These are phyloP conservation scores for Phaseolus lunatus DNA, from an alignment of 306 rosid species.

Conservation along the genomic window DNA sequence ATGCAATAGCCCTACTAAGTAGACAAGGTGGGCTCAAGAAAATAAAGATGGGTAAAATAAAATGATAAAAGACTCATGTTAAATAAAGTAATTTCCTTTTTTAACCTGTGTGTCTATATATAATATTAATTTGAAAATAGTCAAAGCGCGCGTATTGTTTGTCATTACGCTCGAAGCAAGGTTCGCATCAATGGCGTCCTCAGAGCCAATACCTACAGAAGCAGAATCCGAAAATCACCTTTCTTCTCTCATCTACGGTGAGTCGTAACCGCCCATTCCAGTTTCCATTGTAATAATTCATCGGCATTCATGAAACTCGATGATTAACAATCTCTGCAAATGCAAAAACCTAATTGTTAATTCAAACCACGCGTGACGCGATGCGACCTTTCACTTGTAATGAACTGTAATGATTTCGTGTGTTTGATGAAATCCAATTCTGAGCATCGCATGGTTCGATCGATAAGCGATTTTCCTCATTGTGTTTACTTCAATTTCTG, in stretches of 20 bases:
- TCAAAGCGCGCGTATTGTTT: slow-evolving; percentile 27
- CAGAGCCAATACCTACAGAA: slow-evolving; percentile 58
- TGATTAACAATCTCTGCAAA: background rate
- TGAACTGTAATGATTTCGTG: background rate
- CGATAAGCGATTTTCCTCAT: background rate
- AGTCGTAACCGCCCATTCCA: slow-evolving; percentile 16
- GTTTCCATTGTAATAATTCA: background rate
- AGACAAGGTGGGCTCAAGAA: slow-evolving; percentile 1
- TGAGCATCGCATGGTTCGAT: slow-evolving; percentile 9
- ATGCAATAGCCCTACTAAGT: too few relatives aligned
- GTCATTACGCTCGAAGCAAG: slow-evolving; percentile 42
- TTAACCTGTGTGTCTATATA: background rate
- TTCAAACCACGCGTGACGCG: slow-evolving; percentile 2
- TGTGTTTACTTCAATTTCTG: slow-evolving; percentile 22
- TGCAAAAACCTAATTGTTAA: background rate
- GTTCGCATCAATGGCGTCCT: slow-evolving; percentile 56
- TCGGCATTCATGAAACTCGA: background rate
- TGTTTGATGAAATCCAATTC: background rate
- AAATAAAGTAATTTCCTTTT: background rate
- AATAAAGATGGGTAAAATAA: slow-evolving; percentile 13
- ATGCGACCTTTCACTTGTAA: slow-evolving; percentile 26
- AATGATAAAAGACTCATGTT: background rate
- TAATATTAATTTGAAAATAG: background rate
- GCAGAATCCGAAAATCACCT: slow-evolving; percentile 59
- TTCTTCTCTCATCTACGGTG: slow-evolving; percentile 68